phyloP scores from a whole-genome alignment of 2,329 filamentous ascomycete species.

The Claviceps humidiphila region DNA sequence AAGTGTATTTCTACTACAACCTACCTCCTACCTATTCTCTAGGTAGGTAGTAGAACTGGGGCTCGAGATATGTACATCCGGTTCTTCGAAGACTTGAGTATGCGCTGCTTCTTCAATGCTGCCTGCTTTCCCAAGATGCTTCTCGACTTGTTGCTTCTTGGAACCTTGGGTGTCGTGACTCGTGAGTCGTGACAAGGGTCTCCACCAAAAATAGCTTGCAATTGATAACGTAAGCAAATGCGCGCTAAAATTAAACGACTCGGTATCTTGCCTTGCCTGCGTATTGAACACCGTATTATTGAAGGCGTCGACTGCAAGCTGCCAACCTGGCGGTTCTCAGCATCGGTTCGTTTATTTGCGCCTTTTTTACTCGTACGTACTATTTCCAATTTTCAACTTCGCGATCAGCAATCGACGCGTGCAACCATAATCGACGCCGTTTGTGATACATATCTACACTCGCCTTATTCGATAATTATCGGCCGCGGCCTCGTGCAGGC shows the following conservation, averaged over 20 bases:
- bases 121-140: too few species aligned
- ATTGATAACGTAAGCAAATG: too few species aligned
- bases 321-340: neutral
- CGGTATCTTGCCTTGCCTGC: neutral
- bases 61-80: too few species aligned
- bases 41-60: too few species aligned
- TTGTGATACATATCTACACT: neutral
- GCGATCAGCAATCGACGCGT: neutral
- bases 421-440: neutral
- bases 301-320: neutral
- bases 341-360: neutral
- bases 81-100: too few species aligned
- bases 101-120: too few species aligned
- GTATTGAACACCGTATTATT: neutral
- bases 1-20: neutral
- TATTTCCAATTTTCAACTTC: neutral
- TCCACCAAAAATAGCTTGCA: too few species aligned
- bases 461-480: neutral
- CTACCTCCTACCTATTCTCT: too few species aligned
- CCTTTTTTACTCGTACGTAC: neutral
- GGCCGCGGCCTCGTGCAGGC: neutral
- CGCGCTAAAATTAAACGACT: too few species aligned
- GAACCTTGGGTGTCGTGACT: too few species aligned
- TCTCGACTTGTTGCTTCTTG: too few species aligned
- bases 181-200: too few species aligned